Evolutionary conservation across 768 basidiomycete species (phyloP).

Genomic region (Tylopilus felleus): DNA sequence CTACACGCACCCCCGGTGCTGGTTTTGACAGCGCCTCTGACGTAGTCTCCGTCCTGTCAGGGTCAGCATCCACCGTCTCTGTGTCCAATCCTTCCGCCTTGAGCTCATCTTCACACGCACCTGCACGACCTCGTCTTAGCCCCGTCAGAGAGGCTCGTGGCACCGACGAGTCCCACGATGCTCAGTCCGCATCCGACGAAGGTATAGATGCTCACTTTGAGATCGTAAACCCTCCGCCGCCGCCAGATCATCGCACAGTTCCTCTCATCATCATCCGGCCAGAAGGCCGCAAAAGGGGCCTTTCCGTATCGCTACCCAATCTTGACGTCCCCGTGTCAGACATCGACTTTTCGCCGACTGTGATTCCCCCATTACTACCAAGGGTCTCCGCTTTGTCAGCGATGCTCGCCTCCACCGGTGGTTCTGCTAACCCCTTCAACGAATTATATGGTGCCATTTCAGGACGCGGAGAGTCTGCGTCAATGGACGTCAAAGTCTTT

Average conservation of each 20-base stretch:
- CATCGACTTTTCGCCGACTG: constrained; percentile 51
- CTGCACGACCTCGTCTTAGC: constrained; percentile 50
- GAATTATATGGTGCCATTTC: constrained; percentile 85
- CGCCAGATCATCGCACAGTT: constrained; percentile 20
- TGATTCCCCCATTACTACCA: constrained; percentile 41
- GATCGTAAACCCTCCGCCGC: constrained; percentile 45
- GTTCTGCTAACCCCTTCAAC: constrained; percentile 78
- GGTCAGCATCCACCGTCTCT: constrained; percentile 46
- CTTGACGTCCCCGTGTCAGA: constrained; percentile 15
- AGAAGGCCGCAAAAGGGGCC: constrained; percentile 28
- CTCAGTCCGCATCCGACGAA: constrained; percentile 21
- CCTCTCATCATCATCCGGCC: constrained; percentile 20
- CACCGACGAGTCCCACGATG: constrained; percentile 28
- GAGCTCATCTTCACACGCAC: constrained; percentile 43
- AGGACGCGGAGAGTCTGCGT: constrained; percentile 64
- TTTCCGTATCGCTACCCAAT: constrained; percentile 27
- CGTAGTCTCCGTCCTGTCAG: constrained; percentile 55
- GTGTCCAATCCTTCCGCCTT: constrained; percentile 53
- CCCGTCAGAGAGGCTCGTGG: constrained; percentile 57
- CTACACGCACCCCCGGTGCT: constrained; percentile 46
- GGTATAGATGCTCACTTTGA: constrained; percentile 48
- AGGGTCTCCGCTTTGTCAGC: constrained; percentile 66
- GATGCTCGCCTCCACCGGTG: constrained; percentile 65
- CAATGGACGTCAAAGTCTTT: constrained; percentile 68
- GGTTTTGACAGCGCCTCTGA: constrained; percentile 66